Evolutionary conservation across 176 grass and related monocot species (phyloP), one percentile per base, ranked within the genome.

Genomic region (Rhynchospora tenuis): DNA sequence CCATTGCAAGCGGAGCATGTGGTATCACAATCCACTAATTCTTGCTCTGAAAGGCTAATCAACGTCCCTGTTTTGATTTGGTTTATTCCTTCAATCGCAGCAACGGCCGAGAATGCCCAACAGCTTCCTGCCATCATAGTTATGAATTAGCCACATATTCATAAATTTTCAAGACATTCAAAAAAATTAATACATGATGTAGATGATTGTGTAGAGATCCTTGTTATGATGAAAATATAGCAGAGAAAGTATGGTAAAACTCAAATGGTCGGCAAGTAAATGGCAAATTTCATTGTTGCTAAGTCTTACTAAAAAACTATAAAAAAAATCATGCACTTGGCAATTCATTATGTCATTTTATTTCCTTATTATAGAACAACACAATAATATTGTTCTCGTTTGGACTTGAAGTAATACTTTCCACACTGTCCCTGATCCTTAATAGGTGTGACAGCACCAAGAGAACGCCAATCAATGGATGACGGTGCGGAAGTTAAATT

Each of bases 91-190:
- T 83, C 81, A 1, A 68, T 47, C 8, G 81, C 63, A 43, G 43
- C 81, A 29, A 83, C 81, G 0, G 81, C 42, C 1, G 81, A 83
- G 81, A 83, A 83, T 71, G 81, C 81, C 81, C 81, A 83, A 51
- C 81, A 68, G 28, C 81, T 68, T 24, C 63, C 63, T 83, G 17
- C 7, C 45, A 20, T 46, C 22, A 22, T 9, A 64, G 3, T 6
- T 12, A 82, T 82, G 9, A 46, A 38, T 27, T 65, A 10, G 27
- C 3, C 23, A 58, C 2, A 31, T 80, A 62, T 13, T 59, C 77
- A 56, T 59, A 1, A n/a, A n/a, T n/a, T n/a, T n/a, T n/a, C n/a
- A n/a, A n/a, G n/a, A n/a, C n/a, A n/a, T n/a, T n/a, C n/a, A n/a
- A n/a, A n/a, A n/a, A n/a, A n/a, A n/a, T n/a, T n/a, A n/a, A n/a